phyloP scores from a whole-genome alignment of 345 rosid genomes.

The Arabidopsis thaliana region TAIR10.1 NC_003076.8:25220001-25220500 shows the following conservation, averaged over 20 bases:
- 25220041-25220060: not conserved
- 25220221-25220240: constrained; percentile 32
- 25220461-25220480: not conserved
- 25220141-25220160: not conserved
- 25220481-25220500: not conserved
- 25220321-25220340: constrained; percentile 47
- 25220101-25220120: not conserved
- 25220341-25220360: constrained; percentile 36
- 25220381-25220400: constrained; percentile 37
- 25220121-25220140: not conserved
- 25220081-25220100: constrained; percentile 22
- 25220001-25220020: not conserved
- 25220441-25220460: not conserved
- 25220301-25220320: constrained; percentile 37
- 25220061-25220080: not conserved
- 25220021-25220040: not conserved
- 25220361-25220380: constrained; percentile 30
- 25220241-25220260: not conserved
- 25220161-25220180: not conserved
- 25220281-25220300: constrained; percentile 24
- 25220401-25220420: not conserved
- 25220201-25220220: constrained; percentile 22
- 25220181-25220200: not conserved
- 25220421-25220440: not conserved
- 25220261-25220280: not conserved